phyloP scores from a whole-genome alignment of 768 basidiomycete genomes.

The Tylopilus intermedius region DNA sequence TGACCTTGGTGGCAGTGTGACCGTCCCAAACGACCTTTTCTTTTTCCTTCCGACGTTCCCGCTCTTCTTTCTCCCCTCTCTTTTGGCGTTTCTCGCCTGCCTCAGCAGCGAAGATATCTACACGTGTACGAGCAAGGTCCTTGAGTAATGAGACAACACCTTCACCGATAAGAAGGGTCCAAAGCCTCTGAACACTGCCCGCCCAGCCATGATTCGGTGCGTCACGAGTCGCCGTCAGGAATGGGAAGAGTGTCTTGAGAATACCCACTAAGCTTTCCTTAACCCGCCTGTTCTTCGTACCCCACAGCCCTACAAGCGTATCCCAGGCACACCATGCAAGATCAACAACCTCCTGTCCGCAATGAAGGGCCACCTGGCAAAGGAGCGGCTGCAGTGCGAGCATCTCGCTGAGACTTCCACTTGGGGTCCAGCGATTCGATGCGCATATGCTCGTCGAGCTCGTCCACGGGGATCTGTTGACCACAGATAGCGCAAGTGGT shows the following conservation, averaged over 20 bases:
- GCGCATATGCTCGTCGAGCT: slow-evolving; percentile 95
- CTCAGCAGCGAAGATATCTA: slow-evolving; percentile 95
- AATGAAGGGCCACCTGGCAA: slow-evolving; percentile 75
- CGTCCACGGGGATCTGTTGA: slow-evolving; percentile 95
- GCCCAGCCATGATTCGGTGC: slow-evolving; percentile 35
- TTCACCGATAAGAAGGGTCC: slow-evolving; percentile 55
- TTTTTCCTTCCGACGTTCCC: slow-evolving; percentile 74
- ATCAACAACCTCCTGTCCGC: slow-evolving; percentile 47
- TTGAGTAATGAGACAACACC: slow-evolving; percentile 88
- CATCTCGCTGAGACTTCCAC: slow-evolving; percentile 95
- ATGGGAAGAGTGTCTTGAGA: slow-evolving; percentile 69
- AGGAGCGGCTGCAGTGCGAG: slow-evolving; percentile 64
- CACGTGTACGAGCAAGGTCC: slow-evolving; percentile 90
- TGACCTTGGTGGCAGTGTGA: slow-evolving; percentile 90
- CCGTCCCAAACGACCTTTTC: slow-evolving; percentile 99
- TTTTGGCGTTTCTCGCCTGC: slow-evolving; percentile 87
- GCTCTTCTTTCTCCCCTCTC: slow-evolving; percentile 82
- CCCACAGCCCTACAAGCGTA: slow-evolving; percentile 66
- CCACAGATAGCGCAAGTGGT: slow-evolving; percentile 91
- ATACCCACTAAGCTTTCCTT: slow-evolving; percentile 80
- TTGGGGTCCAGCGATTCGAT: slow-evolving; percentile 96
- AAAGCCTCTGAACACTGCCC: slow-evolving; percentile 48
- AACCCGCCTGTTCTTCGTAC: slow-evolving; percentile 65
- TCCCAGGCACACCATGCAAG: slow-evolving; percentile 66
- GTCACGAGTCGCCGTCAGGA: slow-evolving; percentile 42